Percentiles rank a stretch among this genome's conserved stretches.
Evolutionary conservation across 2,329 filamentous ascomycete genomes (phyloP).

Genomic region (Phaeosphaeria sp.): DNA sequence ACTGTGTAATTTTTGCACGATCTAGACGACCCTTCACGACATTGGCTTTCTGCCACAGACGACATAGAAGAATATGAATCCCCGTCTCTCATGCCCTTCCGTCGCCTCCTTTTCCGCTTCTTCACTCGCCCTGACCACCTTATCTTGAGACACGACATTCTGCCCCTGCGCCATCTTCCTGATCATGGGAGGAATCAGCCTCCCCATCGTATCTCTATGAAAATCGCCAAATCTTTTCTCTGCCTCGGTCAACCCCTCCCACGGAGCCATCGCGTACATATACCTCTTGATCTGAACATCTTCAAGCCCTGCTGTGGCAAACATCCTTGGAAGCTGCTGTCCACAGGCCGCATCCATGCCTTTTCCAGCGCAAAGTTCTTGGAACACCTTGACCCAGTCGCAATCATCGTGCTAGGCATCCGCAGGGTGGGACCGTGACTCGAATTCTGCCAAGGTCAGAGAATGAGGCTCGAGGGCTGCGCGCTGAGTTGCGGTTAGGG

Average conservation of each 20-base stretch:
- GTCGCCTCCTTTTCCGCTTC: neutral
- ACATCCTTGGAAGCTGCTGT: neutral
- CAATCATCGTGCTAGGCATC: neutral
- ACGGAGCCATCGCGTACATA: slow-evolving; percentile 6
- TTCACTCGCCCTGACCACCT: neutral
- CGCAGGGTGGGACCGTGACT: neutral
- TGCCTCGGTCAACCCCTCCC: slow-evolving; percentile 2
- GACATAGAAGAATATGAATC: slow-evolving; percentile 12
- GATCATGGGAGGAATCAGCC: neutral
- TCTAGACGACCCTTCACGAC: neutral
- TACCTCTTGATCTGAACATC: slow-evolving; percentile 7
- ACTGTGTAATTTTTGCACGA: neutral
- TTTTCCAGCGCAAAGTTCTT: neutral
- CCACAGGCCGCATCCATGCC: neutral
- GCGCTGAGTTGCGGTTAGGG: neutral
- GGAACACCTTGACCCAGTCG: neutral
- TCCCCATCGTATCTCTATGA: neutral
- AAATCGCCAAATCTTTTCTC: slow-evolving; percentile 3
- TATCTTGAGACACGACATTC: neutral
- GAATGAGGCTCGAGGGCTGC: neutral
- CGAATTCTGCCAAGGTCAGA: neutral
- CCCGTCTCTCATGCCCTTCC: slow-evolving; percentile 1
- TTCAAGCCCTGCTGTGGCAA: slow-evolving; percentile 5
- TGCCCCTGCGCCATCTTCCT: neutral
- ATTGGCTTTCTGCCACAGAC: slow-evolving; percentile 7